Evolutionary conservation across 352 stramenopile genomes (phyloP), one percentile per base, ranked within the genome.

Genomic region (Globisporangium recalcitrans): DNA sequence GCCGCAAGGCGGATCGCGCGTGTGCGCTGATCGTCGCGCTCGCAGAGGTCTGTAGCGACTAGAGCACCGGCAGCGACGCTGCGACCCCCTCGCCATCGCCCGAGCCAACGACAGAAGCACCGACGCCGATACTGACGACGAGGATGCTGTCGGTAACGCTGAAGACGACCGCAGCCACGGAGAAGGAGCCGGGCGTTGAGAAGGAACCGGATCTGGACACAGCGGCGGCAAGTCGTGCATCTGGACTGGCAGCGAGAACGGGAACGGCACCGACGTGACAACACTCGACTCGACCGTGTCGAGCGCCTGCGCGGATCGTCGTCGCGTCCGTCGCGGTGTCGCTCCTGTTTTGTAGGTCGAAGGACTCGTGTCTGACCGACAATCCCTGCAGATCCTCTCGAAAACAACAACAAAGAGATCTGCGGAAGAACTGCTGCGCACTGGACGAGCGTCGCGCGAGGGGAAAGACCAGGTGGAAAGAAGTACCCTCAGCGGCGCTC

Each of bases 391-490:
- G 38, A 46, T 46, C 38, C 38, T 46, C 38, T 46, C 16, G 9
- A 21, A 46, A 7, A 4, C 19, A 14, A 8, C 42, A 22, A 49
- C n/a, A 49, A 22, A 49, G 42, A 49, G 19, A 49, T 26, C 42
- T 46, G 16, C 16, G 38, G 38, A 46, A 10, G 38, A 56, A 21
- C 16, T 40, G 49, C 49, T 56, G 49, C 49, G 27, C 49, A 56
- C 27, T 61, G 55, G 55, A 32, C 55, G 40, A 11, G 7, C 19
- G 44, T 7, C 27, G 46, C 47, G 38, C n/a, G 34, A 46, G 58
- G 34, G 31, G 58, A 63, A 63, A 63, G 48, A 57, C 58, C 58
- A 61, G 55, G 38, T 52, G 55, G 55, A 61, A 61, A 61, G 55
- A 61, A 61, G 55, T 61, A 61, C 24, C 55, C 55, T 61, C 36